phyloP scores from a whole-genome alignment of 2,329 filamentous ascomycete genomes.

The Botryotinia narcissicola region DNA sequence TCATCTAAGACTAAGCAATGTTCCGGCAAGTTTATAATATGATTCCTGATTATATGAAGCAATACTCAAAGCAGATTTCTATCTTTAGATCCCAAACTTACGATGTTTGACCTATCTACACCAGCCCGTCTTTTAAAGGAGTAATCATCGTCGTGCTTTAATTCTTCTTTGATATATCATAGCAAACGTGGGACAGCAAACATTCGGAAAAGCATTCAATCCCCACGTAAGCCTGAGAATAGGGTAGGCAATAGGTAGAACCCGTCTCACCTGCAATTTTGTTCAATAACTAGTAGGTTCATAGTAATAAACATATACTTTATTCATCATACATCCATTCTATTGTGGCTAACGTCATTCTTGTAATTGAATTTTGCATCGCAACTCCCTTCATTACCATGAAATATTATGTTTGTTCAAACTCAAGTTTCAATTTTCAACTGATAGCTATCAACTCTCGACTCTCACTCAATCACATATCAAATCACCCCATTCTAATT shows the following conservation, averaged over 20 bases:
- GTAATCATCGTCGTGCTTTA: neutral
- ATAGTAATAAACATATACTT: neutral
- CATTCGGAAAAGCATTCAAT: neutral
- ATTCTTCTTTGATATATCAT: neutral
- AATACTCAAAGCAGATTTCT: neutral
- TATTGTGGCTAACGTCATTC: neutral
- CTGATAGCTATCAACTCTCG: neutral
- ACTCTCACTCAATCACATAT: neutral
- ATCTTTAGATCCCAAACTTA: neutral
- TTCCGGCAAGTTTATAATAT: slow-evolving; percentile 7
- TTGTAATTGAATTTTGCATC: neutral
- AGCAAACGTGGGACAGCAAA: neutral
- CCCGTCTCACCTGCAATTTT: neutral
- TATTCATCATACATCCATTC: neutral
- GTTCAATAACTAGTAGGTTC: neutral
- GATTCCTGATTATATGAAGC: neutral
- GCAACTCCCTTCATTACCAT: neutral
- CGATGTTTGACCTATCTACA: neutral
- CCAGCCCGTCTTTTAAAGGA: neutral
- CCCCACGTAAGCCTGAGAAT: neutral
- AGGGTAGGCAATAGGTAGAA: neutral
- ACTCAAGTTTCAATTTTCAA: neutral
- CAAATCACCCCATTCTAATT: no score
- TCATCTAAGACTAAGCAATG: neutral
- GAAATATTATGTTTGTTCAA: neutral